Evolutionary conservation across 257 asterid species (phyloP).

Genomic region (Linaria vulgaris): DNA sequence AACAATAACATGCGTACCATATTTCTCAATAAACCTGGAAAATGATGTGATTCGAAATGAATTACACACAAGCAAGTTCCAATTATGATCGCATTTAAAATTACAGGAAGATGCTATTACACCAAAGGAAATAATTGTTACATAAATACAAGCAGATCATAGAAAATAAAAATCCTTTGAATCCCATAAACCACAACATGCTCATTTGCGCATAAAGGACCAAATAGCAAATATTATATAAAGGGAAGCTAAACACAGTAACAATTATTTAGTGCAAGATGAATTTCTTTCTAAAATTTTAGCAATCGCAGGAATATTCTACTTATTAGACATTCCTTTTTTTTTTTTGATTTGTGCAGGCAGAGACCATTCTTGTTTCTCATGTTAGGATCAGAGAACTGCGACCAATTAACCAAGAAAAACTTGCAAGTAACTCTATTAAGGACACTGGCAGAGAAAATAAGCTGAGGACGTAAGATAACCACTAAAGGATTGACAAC

Average conservation of each 20-base stretch:
- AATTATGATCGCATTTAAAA: background rate
- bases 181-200: background rate
- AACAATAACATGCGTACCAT: conserved; percentile 86
- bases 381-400: background rate
- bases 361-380: background rate
- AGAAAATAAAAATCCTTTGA: background rate
- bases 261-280: background rate
- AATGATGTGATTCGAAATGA: conserved; percentile 23
- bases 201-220: background rate
- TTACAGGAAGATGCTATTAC: background rate
- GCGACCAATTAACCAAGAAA: background rate
- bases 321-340: background rate
- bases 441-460: background rate
- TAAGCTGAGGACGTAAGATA: background rate
- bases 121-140: background rate
- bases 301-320: background rate
- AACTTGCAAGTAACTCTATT: background rate
- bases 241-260: background rate
- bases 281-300: background rate
- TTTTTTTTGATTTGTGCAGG: background rate
- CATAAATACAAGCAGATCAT: background rate
- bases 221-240: background rate
- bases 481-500: background rate
- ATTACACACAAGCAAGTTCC: conserved; percentile 1
- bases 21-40: conserved; percentile 89